Evolutionary conservation across 2,329 filamentous ascomycete genomes (phyloP).

Genomic region (Aureobasidium namibiae): DNA sequence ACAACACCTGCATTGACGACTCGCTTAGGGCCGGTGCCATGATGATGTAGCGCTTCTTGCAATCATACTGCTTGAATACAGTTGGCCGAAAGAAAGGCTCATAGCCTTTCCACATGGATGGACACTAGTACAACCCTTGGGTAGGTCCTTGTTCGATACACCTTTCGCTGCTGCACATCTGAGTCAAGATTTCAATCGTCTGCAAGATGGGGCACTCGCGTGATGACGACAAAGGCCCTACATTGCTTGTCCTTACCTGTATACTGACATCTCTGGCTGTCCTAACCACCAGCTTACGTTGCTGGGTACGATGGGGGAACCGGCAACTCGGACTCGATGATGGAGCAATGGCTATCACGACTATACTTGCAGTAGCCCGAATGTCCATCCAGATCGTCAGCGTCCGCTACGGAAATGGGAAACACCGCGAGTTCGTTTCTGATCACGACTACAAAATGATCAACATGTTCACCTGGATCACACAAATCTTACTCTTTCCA

Average conservation of each 20-base stretch:
- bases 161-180: neutral
- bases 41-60: neutral
- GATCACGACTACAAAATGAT: slow-evolving; percentile 28
- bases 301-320: slow-evolving; percentile 9
- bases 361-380: slow-evolving; percentile 26
- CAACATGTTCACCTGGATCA: slow-evolving; percentile 31
- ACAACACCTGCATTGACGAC: neutral
- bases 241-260: slow-evolving; percentile 13
- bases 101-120: neutral
- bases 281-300: slow-evolving; percentile 10
- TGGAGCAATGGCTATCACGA: slow-evolving; percentile 27
- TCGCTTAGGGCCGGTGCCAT: neutral
- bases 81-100: neutral
- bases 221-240: slow-evolving; percentile 12
- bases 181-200: too few relatives aligned
- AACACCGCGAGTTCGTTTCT: slow-evolving; percentile 30
- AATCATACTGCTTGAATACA: neutral
- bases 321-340: slow-evolving; percentile 30
- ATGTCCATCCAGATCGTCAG: slow-evolving; percentile 29
- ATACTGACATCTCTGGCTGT: slow-evolving; percentile 14
- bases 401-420: slow-evolving; percentile 30
- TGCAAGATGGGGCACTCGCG: neutral
- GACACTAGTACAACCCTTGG: neutral
- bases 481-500: slow-evolving; percentile 34
- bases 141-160: neutral